These are phyloP conservation scores for Mitragyna speciosa DNA, from an alignment of 257 asterid genomes.

Conservation along the genomic window DNA sequence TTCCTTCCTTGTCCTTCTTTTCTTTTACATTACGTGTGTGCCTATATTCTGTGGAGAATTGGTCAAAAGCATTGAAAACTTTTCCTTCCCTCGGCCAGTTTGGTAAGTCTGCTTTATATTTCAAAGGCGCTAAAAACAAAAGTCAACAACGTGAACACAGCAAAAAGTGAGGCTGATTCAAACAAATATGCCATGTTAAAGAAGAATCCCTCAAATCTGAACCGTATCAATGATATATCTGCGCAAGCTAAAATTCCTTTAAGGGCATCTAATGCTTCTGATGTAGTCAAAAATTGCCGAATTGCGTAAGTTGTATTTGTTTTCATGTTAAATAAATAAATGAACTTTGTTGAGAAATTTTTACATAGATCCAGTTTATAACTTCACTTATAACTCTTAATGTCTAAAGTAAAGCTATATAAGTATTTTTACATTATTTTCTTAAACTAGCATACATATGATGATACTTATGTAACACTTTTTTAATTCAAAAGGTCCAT, in stretches of 20 bases:
- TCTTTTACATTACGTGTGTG: not conserved
- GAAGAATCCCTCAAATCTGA: not conserved
- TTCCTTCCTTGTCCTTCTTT: not conserved
- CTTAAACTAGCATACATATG: no score
- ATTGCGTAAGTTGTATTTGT: not conserved
- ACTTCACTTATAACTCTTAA: no score
- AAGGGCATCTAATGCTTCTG: not conserved
- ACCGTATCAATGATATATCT: not conserved
- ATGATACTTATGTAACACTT: no score
- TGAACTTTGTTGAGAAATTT: no score
- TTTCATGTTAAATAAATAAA: no score
- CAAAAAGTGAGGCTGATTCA: not conserved
- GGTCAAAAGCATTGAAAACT: constrained; percentile 13
- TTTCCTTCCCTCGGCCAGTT: not conserved
- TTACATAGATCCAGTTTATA: no score
- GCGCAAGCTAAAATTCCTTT: not conserved
- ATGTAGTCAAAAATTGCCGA: not conserved
- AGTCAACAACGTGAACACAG: constrained; percentile 15
- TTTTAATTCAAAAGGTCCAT: no score
- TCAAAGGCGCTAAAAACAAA: constrained; percentile 5
- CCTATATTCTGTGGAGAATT: not conserved
- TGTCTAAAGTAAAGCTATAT: no score
- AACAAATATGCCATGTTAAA: not conserved
- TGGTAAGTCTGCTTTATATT: not conserved
- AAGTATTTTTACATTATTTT: no score